A percentile compares a stretch with the other conserved stretches of the same genome.
phyloP scores from a whole-genome alignment of 345 rosid species.

The Eucalyptus coolabah region DNA sequence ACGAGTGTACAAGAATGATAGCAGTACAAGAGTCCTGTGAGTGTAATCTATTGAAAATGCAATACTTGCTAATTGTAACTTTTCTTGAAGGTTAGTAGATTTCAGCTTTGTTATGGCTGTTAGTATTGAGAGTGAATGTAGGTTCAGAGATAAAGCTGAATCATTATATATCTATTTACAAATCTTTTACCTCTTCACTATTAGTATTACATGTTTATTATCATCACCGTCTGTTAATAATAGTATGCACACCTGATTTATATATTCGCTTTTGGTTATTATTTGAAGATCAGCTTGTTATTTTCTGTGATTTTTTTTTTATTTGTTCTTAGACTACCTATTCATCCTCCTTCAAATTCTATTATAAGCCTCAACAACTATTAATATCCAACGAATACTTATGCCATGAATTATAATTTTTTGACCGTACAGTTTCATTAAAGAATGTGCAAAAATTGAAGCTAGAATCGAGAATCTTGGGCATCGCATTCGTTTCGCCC shows the following conservation, averaged over 20 bases:
- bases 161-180: too few species aligned
- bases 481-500: neutral
- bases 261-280: too few species aligned
- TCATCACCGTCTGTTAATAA: too few species aligned
- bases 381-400: neutral
- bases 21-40: too few species aligned
- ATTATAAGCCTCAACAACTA: neutral
- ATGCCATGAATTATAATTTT: neutral
- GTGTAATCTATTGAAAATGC: neutral
- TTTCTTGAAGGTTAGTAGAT: neutral
- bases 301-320: neutral
- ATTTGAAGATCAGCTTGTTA: neutral
- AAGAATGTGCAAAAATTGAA: neutral
- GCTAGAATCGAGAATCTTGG: neutral
- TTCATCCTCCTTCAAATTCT: too few species aligned
- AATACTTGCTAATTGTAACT: neutral
- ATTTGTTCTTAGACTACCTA: neutral
- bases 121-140: neutral
- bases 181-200: neutral
- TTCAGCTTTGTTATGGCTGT: neutral
- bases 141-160: neutral
- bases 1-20: too few species aligned
- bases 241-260: too few species aligned
- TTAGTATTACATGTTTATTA: neutral
- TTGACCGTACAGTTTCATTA: neutral